Base-by-base conservation (phyloP, 305 asterid genomes). In the Rubia occidens region DNA sequence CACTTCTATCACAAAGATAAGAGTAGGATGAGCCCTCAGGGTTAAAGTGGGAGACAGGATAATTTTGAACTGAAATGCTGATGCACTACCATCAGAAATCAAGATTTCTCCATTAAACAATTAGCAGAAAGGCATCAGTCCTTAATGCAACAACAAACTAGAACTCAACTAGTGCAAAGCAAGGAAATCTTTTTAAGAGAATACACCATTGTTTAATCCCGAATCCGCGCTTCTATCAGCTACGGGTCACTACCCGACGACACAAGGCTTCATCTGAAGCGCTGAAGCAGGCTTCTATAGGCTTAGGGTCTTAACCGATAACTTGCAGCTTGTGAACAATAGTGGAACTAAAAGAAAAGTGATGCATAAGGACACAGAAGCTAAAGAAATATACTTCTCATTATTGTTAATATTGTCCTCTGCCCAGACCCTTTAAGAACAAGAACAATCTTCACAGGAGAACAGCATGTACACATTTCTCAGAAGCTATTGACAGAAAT, bases 361-460 rank as follows among this genome's bases (percentile, higher is more conserved):
- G 4, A 15, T 14, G 13, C 17, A 21, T 43, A 20, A 21, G 59
- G 45, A 29, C 2, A n/a, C 32, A 4, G 5, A 35, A 54, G 61
- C 24, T 13, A 11, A 37, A 68, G 10, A 29, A 68, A 68, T 37
- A 68, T 68, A 40, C 58, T 10, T 60, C 35, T 54, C 45, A 49
- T 68, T 35, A 37, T 54, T 43, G 18, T n/a, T 42, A 54, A 58
- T 14, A 40, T 37, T 53, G 72, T 55, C 54, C 54, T 37, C 64
- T 54, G 64, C 64, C 72, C 64, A 68, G 64, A 68, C 72, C 18
- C 10, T 11, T 37, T 13, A 8, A 53, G 5, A 67, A 68, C 62
- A 68, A 39, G 21, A 68, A 18, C 45, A 17, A 68, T 35, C 9
- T 35, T 11, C 45, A 51, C 49, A 5, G 51, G 15, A 35, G 37